Conservation (phyloP, 139 green algal genomes). For the Yamagishiella unicocca region DNA sequence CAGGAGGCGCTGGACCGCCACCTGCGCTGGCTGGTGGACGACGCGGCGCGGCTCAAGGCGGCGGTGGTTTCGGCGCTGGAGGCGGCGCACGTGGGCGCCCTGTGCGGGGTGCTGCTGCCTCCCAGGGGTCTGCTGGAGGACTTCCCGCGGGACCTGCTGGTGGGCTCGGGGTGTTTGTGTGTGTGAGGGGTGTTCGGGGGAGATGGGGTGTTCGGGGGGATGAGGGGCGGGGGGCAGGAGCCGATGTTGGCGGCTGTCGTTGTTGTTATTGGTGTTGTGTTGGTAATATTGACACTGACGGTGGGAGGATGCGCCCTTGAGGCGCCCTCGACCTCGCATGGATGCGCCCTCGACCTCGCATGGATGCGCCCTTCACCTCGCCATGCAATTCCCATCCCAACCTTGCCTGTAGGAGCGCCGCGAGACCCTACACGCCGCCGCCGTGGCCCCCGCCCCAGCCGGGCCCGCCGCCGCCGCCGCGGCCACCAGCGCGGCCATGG, state of each 20-base stretch:
- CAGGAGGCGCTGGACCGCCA: not conserved
- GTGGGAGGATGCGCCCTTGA: too few relatives aligned
- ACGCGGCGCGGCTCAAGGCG: constrained; percentile 25
- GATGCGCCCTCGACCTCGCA: too few relatives aligned
- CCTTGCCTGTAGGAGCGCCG: not conserved
- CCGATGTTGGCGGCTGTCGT: too few relatives aligned
- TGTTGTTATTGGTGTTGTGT: too few relatives aligned
- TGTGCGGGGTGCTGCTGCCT: not conserved
- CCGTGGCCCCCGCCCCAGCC: not conserved
- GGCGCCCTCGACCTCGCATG: too few relatives aligned
- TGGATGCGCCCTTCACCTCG: too few relatives aligned
- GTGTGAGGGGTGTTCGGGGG: too few relatives aligned
- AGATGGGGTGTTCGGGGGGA: not conserved
- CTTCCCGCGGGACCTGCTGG: constrained; percentile 30
- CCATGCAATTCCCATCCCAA: too few relatives aligned
- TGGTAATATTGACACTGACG: too few relatives aligned
- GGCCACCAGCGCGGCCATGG: constrained; percentile 10
- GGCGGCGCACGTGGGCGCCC: not conserved
- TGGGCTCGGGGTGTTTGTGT: not conserved
- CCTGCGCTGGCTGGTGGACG: constrained; percentile 38
- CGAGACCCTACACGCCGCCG: not conserved
- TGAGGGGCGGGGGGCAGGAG: not conserved
- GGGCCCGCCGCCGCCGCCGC: not conserved
- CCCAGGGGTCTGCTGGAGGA: constrained; percentile 15
- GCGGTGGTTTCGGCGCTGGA: constrained; percentile 1